A percentile compares a stretch with the other conserved stretches of the same genome.
phyloP scores from a whole-genome alignment of 1,284 basidiomycete species.

The Papiliotrema nemorosa region DNA sequence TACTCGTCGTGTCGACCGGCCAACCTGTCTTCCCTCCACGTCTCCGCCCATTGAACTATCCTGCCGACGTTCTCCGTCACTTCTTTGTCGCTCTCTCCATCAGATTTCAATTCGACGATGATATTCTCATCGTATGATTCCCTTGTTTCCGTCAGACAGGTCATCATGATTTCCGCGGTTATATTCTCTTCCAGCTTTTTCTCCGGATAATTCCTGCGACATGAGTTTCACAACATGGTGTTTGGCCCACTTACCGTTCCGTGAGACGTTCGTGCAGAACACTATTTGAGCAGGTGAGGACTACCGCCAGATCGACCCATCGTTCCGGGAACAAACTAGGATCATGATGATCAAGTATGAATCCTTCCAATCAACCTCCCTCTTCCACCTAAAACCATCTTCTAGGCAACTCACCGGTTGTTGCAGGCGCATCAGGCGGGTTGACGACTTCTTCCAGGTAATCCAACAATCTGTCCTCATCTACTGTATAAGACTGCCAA shows the following conservation, averaged over 20 bases:
- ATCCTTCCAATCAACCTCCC: constrained; percentile 54
- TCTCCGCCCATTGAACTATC: constrained; percentile 78
- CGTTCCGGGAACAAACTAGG: constrained; percentile 92
- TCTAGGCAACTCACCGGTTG: constrained; percentile 30
- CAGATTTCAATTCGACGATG: constrained; percentile 79
- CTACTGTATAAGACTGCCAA: constrained; percentile 90
- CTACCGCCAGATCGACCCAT: constrained; percentile 96
- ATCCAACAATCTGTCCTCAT: constrained; percentile 93
- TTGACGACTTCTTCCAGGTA: constrained; percentile 67
- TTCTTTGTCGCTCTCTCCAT: constrained; percentile 61
- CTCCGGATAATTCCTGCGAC: constrained; percentile 70
- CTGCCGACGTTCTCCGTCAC: constrained; percentile 81
- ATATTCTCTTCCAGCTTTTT: constrained; percentile 99
- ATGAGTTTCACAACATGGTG: background rate
- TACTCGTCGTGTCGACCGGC: constrained; percentile 32
- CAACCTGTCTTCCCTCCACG: constrained; percentile 63
- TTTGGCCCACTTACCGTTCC: constrained; percentile 61
- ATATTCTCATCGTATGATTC: constrained; percentile 80
- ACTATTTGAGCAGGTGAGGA: constrained; percentile 83
- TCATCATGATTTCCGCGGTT: constrained; percentile 96
- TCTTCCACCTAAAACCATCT: background rate
- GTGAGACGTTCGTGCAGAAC: constrained; percentile 91
- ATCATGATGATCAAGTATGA: constrained; percentile 97
- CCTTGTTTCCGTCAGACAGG: constrained; percentile 82
- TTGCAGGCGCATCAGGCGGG: constrained; percentile 35